Conservation (phyloP, 441 rosid genomes). For the Pelargonium australe region DNA sequence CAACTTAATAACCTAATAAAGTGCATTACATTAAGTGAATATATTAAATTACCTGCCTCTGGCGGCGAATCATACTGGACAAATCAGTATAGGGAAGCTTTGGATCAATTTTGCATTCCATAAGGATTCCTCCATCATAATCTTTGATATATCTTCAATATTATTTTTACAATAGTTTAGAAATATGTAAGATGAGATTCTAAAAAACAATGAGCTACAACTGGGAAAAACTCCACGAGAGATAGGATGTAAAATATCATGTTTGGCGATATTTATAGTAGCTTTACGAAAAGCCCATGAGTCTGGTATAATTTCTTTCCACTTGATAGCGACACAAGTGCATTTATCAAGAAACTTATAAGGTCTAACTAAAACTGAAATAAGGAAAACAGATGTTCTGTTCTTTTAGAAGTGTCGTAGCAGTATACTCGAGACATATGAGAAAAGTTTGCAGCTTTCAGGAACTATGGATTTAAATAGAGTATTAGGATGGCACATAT, state of each 20-base stretch:
- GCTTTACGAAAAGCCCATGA: too few species aligned
- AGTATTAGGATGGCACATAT: too few species aligned
- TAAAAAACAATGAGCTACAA: neutral
- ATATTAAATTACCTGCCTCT: constrained; percentile 57
- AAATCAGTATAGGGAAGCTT: constrained; percentile 93
- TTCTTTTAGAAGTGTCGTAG: neutral
- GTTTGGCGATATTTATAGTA: too few species aligned
- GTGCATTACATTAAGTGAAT: neutral
- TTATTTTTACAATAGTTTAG: constrained; percentile 12
- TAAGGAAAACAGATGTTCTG: too few species aligned
- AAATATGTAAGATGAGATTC: constrained; percentile 5
- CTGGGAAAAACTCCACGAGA: neutral
- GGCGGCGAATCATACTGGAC: constrained; percentile 88
- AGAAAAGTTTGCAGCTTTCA: neutral
- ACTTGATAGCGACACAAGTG: too few species aligned
- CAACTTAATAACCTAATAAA: neutral
- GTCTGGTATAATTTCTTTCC: too few species aligned
- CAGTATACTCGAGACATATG: neutral
- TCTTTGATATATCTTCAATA: constrained; percentile 78
- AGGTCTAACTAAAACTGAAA: too few species aligned
- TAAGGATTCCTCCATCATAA: constrained; percentile 96
- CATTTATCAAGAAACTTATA: neutral
- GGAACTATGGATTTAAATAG: neutral
- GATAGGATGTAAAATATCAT: too few species aligned
- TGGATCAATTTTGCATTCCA: constrained; percentile 98